phyloP scores from a whole-genome alignment of 352 stramenopile genomes.

The Phytophthora lateralis region DNA sequence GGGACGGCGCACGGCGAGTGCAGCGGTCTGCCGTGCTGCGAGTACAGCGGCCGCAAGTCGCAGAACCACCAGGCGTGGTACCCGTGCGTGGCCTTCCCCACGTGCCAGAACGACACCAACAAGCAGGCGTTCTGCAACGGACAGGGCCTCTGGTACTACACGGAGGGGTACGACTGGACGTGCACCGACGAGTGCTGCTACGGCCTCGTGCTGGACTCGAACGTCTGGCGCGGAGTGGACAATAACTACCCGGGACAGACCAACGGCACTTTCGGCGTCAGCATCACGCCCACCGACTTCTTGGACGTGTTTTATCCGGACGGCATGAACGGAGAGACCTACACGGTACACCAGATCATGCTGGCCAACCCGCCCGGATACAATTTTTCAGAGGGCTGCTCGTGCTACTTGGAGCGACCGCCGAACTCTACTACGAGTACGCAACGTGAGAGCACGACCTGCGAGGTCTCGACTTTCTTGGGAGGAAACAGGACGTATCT shows the following conservation, averaged over 20 bases:
- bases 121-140: constrained; percentile 69
- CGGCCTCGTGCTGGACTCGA: constrained; percentile 70
- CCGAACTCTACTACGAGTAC: constrained; percentile 22
- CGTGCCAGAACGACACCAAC: constrained; percentile 68
- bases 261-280: constrained; percentile 80
- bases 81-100: constrained; percentile 80
- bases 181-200: constrained; percentile 79
- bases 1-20: constrained; percentile 71
- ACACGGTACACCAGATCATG: constrained; percentile 78
- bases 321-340: constrained; percentile 50
- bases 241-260: constrained; percentile 71
- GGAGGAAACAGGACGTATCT: constrained; percentile 60
- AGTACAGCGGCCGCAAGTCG: constrained; percentile 64
- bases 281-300: constrained; percentile 73
- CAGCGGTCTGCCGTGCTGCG: constrained; percentile 79
- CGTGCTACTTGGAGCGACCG: constrained; percentile 45
- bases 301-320: constrained; percentile 63
- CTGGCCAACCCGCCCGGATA: constrained; percentile 71
- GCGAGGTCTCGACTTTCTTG: constrained; percentile 53
- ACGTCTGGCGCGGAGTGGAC: constrained; percentile 63
- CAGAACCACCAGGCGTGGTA: constrained; percentile 82
- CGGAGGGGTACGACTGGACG: constrained; percentile 52
- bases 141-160: constrained; percentile 61
- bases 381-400: constrained; percentile 53
- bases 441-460: constrained; percentile 38